A percentile compares a stretch with the other conserved stretches of the same genome.
Conservation (phyloP, 2,329 filamentous ascomycete species). For the Fusarium penzigii region DNA sequence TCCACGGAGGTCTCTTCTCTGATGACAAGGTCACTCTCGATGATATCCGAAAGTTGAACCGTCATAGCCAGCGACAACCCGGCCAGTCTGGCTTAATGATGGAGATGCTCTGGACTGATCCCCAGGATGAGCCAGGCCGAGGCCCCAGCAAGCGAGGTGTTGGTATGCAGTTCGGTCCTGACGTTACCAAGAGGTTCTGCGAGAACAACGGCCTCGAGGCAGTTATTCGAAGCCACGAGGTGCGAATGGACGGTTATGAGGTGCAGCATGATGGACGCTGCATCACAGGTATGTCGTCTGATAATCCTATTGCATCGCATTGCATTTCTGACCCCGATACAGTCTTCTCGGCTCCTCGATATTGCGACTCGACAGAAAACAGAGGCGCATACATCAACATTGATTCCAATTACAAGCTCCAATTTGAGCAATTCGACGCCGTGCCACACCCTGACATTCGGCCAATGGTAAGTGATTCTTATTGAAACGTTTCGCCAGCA, state of each 20-base stretch:
- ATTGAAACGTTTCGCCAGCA: neutral
- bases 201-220: conserved; percentile 93
- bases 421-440: conserved; percentile 92
- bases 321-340: conserved; percentile 9
- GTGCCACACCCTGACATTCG: conserved; percentile 95
- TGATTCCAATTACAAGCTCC: conserved; percentile 84
- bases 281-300: conserved; percentile 71
- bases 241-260: conserved; percentile 99
- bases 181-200: conserved; percentile 95
- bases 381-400: conserved; percentile 99
- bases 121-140: conserved; percentile 80
- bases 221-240: conserved; percentile 95
- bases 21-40: conserved; percentile 90
- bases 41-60: conserved; percentile 89
- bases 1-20: conserved; percentile 94
- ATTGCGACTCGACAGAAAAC: conserved; percentile 97
- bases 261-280: conserved; percentile 94
- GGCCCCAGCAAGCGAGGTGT: conserved; percentile 96
- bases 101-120: conserved; percentile 99
- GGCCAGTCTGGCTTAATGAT: conserved; percentile 97
- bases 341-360: conserved; percentile 97
- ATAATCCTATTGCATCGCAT: neutral
- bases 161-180: conserved; percentile 93
- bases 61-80: conserved; percentile 88
- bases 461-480: conserved; percentile 69